Evolutionary conservation across 371 early-diverging fungal genomes (phyloP), one percentile per base, ranked within the genome.

Genomic region (Nematocida homosporus): DNA sequence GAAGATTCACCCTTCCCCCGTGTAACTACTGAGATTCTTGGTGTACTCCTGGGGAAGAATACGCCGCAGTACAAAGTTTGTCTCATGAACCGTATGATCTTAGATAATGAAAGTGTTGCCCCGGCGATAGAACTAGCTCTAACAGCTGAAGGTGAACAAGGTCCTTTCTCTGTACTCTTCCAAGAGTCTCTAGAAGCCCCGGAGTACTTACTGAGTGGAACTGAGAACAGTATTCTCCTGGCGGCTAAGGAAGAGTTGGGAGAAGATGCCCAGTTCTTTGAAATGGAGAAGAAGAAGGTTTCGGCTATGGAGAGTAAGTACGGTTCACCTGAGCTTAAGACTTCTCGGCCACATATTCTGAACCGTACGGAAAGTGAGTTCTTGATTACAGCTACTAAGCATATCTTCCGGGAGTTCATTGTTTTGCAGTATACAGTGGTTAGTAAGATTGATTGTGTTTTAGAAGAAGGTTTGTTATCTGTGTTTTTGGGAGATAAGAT

Each of bases 1-100:
- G 84, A 84, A 69, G 84, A 84, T 75, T 79, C 82, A 20, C 64
- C 79, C 38, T 69, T 80, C 59, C 79, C 68, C 34, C 65, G 81
- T 57, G 56, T 82, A n/a, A 80, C 80, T 13, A 56, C 80, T 18
- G 79, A 79, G 44, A 79, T 82, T 35, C 65, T 84, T 25, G 81
- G 81, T 25, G 66, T 81, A 37, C 37, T 84, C 30, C 51, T 80
- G 1, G 54, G 55, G 37, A 50, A 79, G 29, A 56, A 59, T 16
- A 60, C 69, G 5, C 32, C 29, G 60, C 47, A 78, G 23, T 66
- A 81, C 76, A 32, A 75, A 16, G 41, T 81, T 6, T 81, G 79
- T 65, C 64, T 84, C 34, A 65, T 79, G 63, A 84, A 84, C 50
- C 68, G 84, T 68, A 60, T 81, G 13, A 82, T 82, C 53, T 54